These are phyloP conservation scores for Ustilago crameri DNA, from an alignment of 1,284 basidiomycete genomes.

Conservation along the genomic window DNA sequence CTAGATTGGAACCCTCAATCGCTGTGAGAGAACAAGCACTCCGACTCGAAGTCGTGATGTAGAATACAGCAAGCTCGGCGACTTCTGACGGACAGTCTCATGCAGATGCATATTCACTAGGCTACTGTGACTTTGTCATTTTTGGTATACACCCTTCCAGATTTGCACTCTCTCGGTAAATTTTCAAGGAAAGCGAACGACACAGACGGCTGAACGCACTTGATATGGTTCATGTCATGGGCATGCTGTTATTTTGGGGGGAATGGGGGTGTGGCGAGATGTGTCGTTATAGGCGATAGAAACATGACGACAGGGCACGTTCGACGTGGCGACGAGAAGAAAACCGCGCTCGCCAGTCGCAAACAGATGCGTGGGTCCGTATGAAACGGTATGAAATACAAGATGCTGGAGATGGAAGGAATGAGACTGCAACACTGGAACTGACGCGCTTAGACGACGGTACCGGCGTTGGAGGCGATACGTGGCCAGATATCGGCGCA, in stretches of 20 bases:
- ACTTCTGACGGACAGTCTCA: too few relatives aligned
- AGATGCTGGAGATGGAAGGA: conserved; percentile 14
- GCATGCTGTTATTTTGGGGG: conserved; percentile 49
- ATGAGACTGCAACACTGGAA: neutral
- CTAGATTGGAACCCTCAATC: too few relatives aligned
- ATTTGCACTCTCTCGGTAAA: too few relatives aligned
- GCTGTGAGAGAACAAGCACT: too few relatives aligned
- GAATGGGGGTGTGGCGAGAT: conserved; percentile 12
- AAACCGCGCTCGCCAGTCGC: conserved; percentile 26
- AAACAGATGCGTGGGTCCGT: conserved; percentile 26
- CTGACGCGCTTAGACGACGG: conserved; percentile 78
- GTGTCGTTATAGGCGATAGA: conserved; percentile 35
- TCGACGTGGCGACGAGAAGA: conserved; percentile 17
- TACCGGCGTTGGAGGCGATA: conserved; percentile 95
- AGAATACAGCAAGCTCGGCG: too few relatives aligned
- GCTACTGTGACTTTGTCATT: too few relatives aligned
- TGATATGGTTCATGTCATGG: conserved; percentile 29
- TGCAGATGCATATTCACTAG: too few relatives aligned
- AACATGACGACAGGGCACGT: conserved; percentile 41
- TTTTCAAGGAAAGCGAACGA: too few relatives aligned
- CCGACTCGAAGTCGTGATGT: too few relatives aligned
- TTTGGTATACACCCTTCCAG: too few relatives aligned
- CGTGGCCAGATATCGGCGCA: conserved; percentile 99
- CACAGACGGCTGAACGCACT: neutral
- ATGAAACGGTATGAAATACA: conserved; percentile 42